phyloP scores from a whole-genome alignment of 306 rosid genomes.

The Crotalaria pallida region DNA sequence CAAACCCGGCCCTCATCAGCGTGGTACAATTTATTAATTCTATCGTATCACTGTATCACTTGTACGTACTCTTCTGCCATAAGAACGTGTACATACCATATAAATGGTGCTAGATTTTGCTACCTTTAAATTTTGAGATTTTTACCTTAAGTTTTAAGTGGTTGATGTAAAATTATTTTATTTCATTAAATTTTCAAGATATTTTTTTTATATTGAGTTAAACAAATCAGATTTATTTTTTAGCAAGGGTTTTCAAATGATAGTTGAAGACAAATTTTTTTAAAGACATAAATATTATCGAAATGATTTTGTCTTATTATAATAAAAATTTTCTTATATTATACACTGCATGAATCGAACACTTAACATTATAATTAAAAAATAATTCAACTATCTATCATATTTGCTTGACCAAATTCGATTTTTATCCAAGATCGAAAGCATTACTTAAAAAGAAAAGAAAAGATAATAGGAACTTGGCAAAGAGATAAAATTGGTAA shows the following conservation, averaged over 20 bases:
- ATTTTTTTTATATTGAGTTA: neutral
- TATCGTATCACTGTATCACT: neutral
- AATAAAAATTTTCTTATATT: too few relatives aligned
- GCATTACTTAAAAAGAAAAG: neutral
- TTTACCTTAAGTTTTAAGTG: neutral
- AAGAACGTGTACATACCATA: neutral
- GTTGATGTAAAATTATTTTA: neutral
- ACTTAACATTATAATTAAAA: too few relatives aligned
- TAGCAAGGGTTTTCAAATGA: too few relatives aligned
- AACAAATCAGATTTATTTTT: too few relatives aligned
- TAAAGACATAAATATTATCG: too few relatives aligned
- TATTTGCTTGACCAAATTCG: too few relatives aligned
- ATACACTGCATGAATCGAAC: too few relatives aligned
- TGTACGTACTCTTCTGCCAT: neutral
- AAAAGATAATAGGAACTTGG: neutral
- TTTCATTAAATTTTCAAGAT: slow-evolving; percentile 19
- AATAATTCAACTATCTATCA: too few relatives aligned
- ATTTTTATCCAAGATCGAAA: slow-evolving; percentile 8
- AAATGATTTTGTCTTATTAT: too few relatives aligned
- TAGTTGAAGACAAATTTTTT: too few relatives aligned
- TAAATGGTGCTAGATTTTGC: neutral
- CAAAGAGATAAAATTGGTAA: neutral
- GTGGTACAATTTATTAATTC: neutral
- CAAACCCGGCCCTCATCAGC: neutral
- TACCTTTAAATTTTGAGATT: neutral